A percentile compares a stretch with the other conserved stretches of the same genome.
phyloP scores from a whole-genome alignment of 306 rosid species.

The Fragaria nilgerrensis region DNA sequence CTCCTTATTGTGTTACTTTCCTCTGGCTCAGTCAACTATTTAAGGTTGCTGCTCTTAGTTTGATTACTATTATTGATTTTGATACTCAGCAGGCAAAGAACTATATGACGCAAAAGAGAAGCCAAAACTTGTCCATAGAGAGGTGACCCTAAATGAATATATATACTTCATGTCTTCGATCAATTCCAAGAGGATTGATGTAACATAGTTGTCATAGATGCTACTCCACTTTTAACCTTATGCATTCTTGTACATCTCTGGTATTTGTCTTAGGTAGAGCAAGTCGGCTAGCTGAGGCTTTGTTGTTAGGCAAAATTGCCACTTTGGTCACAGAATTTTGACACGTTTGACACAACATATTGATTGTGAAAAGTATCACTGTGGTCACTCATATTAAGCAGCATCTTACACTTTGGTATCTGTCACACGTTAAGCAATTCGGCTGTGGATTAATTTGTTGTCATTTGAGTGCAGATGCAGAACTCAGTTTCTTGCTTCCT shows the following conservation, averaged over 20 bases:
- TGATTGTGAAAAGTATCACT: no score
- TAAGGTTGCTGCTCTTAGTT: background rate
- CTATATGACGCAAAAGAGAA: background rate
- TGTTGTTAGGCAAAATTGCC: background rate
- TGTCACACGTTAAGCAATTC: no score
- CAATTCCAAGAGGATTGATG: background rate
- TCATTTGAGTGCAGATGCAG: background rate
- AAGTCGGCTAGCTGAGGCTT: background rate
- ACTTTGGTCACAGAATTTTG: background rate
- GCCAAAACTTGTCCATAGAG: background rate
- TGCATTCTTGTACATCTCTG: background rate
- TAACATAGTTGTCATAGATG: background rate
- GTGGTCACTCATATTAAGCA: no score
- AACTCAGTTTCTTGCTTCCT: background rate
- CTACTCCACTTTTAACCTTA: background rate
- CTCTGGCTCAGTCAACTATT: background rate
- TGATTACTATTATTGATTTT: background rate
- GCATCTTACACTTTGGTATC: no score
- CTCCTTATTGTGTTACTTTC: background rate
- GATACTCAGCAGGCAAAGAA: background rate
- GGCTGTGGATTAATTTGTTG: background rate
- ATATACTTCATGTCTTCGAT: background rate
- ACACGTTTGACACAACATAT: background rate
- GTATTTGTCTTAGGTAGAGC: background rate
- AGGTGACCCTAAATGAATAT: background rate